Conservation (phyloP, 2,329 filamentous ascomycete species). For the Chalaropsis ovoidea region DNA sequence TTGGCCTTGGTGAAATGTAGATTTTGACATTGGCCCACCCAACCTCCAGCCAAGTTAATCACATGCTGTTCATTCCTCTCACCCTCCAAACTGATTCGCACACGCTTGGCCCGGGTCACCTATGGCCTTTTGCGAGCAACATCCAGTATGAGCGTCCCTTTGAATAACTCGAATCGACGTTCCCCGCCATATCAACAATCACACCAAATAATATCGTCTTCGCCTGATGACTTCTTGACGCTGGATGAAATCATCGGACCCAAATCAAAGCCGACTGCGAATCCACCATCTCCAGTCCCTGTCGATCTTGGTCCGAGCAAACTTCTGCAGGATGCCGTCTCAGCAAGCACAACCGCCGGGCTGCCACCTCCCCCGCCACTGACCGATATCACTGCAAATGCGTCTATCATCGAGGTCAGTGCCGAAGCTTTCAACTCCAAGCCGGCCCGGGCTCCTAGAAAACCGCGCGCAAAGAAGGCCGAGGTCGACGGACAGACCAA, state of each 20-base stretch:
- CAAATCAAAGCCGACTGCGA: not conserved
- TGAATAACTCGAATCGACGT: not conserved
- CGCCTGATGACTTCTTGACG: slow-evolving; percentile 5
- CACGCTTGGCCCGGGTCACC: not conserved
- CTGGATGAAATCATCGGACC: not conserved
- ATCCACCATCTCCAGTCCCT: not conserved
- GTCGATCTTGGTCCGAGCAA: not conserved
- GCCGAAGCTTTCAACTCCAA: slow-evolving; percentile 6
- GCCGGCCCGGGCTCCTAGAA: slow-evolving; percentile 3
- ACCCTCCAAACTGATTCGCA: not conserved
- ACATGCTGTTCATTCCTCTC: not conserved
- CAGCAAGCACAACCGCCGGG: not conserved
- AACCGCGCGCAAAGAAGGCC: slow-evolving; percentile 10
- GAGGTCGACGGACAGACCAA: not conserved
- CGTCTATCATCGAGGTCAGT: slow-evolving; percentile 21
- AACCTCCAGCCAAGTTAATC: not conserved
- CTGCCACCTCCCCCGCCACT: not conserved
- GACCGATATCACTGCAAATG: not conserved
- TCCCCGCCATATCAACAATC: not conserved
- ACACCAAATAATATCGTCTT: slow-evolving; percentile 15
- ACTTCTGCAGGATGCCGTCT: not conserved
- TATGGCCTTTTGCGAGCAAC: not conserved
- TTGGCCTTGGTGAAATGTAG: not conserved
- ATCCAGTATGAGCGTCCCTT: slow-evolving; percentile 10
- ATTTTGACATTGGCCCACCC: not conserved